phyloP scores from a whole-genome alignment of 768 basidiomycete genomes.

The Crepidotus variabilis region DNA sequence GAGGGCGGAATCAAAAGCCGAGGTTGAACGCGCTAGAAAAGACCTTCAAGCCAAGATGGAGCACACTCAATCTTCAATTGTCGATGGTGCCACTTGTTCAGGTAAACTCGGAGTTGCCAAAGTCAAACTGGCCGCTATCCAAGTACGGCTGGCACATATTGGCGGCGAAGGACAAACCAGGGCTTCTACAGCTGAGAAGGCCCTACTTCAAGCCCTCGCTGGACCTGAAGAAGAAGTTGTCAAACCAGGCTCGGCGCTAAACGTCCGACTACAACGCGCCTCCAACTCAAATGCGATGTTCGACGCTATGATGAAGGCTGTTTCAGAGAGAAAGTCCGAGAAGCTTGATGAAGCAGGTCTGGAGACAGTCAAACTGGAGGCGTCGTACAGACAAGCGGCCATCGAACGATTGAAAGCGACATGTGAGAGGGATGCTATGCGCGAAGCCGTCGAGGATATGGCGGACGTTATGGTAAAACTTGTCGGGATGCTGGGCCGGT shows the following conservation, averaged over 20 bases:
- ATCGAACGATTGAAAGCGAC: constrained; percentile 69
- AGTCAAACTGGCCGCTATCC: constrained; percentile 61
- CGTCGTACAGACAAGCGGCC: constrained; percentile 58
- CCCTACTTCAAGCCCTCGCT: constrained; percentile 62
- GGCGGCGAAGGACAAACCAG: constrained; percentile 36
- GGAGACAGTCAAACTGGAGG: constrained; percentile 71
- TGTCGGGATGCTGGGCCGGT: constrained; percentile 79
- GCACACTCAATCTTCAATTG: constrained; percentile 65
- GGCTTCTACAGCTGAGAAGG: constrained; percentile 66
- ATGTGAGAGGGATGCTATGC: constrained; percentile 61
- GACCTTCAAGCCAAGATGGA: constrained; percentile 72
- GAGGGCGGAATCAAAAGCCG: constrained; percentile 64
- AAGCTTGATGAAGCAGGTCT: constrained; percentile 68
- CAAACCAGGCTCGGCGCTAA: constrained; percentile 55
- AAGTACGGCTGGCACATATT: constrained; percentile 56
- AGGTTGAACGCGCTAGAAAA: constrained; percentile 68
- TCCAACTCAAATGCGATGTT: constrained; percentile 78
- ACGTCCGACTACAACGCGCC: constrained; percentile 58
- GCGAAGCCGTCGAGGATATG: constrained; percentile 59
- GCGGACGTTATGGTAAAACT: constrained; percentile 64
- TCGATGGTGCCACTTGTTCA: constrained; percentile 71
- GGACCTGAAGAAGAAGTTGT: constrained; percentile 67
- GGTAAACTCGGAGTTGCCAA: constrained; percentile 72
- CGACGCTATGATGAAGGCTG: constrained; percentile 81
- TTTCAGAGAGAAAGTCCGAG: constrained; percentile 75